phyloP scores from a whole-genome alignment of 1,284 basidiomycete species.

The Ceratobasidium sp. region DNA sequence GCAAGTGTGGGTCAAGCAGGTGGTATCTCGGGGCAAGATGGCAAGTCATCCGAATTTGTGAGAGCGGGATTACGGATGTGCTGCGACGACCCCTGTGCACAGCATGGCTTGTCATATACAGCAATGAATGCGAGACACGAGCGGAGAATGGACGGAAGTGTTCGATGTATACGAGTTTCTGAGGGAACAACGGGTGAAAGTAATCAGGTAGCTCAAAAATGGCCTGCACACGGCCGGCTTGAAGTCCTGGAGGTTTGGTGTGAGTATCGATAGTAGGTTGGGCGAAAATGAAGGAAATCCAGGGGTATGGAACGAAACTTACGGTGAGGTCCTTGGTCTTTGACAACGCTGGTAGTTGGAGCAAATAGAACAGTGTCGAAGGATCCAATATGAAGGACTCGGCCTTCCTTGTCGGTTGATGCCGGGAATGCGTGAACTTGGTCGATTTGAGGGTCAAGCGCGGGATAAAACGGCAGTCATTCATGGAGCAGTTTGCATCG shows the following conservation, averaged over 20 bases:
- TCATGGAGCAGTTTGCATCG: neutral
- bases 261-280: too few relatives aligned
- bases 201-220: slow-evolving; percentile 3
- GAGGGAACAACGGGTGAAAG: neutral
- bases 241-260: neutral
- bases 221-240: neutral
- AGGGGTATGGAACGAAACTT: neutral
- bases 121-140: neutral
- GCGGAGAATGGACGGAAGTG: neutral
- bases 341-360: neutral
- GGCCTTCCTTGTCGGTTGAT: neutral
- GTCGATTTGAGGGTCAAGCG: neutral
- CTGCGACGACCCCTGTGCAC: neutral
- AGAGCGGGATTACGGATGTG: slow-evolving; percentile 2
- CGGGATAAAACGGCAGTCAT: neutral
- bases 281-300: neutral
- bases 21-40: slow-evolving; percentile 12
- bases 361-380: neutral
- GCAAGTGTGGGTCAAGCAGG: neutral
- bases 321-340: neutral
- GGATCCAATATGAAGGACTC: neutral
- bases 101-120: neutral
- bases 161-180: slow-evolving; percentile 13
- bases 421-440: neutral
- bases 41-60: neutral